A percentile compares a stretch with the other conserved stretches of the same genome.
Evolutionary conservation across 495 filamentous ascomycete species (phyloP).

Genomic region (Aspergillus haitiensis): DNA sequence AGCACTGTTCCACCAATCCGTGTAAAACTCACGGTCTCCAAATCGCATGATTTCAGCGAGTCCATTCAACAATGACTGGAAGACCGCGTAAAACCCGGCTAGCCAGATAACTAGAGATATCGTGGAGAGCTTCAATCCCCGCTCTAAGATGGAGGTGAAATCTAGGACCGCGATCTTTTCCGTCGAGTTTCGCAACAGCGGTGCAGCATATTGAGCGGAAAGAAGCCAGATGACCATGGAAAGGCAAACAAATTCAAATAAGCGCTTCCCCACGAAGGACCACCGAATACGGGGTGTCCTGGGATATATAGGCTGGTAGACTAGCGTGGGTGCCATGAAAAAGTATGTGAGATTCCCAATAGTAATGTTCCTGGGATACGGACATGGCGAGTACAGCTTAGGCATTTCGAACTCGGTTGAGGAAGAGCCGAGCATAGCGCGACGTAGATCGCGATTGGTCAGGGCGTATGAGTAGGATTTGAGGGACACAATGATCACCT

Average conservation of each 20-base stretch:
- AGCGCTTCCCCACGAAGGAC: slow-evolving; percentile 79
- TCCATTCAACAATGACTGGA: slow-evolving; percentile 86
- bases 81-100: slow-evolving; percentile 92
- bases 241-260: slow-evolving; percentile 71
- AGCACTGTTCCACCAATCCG: slow-evolving; percentile 95
- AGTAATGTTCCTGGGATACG: slow-evolving; percentile 89
- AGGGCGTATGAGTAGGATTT: slow-evolving; percentile 95
- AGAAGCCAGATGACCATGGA: slow-evolving; percentile 90
- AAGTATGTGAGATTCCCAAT: slow-evolving; percentile 86
- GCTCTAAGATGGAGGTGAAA: slow-evolving; percentile 77
- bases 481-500: slow-evolving; percentile 93
- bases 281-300: slow-evolving; percentile 75
- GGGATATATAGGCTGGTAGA: slow-evolving; percentile 97
- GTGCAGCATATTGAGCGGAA: slow-evolving; percentile 88
- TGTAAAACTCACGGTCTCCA: slow-evolving; percentile 91
- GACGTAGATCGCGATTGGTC: slow-evolving; percentile 92
- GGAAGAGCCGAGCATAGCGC: slow-evolving; percentile 74
- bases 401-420: slow-evolving; percentile 60
- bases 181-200: slow-evolving; percentile 83
- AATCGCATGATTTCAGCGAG: slow-evolving; percentile 88
- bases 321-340: slow-evolving; percentile 93
- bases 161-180: slow-evolving; percentile 81
- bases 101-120: slow-evolving; percentile 95
- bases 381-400: slow-evolving; percentile 75
- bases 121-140: slow-evolving; percentile 90